These are phyloP conservation scores for Zygoascus meyerae DNA, from an alignment of 1,139 yeast species.

Conservation along the genomic window DNA sequence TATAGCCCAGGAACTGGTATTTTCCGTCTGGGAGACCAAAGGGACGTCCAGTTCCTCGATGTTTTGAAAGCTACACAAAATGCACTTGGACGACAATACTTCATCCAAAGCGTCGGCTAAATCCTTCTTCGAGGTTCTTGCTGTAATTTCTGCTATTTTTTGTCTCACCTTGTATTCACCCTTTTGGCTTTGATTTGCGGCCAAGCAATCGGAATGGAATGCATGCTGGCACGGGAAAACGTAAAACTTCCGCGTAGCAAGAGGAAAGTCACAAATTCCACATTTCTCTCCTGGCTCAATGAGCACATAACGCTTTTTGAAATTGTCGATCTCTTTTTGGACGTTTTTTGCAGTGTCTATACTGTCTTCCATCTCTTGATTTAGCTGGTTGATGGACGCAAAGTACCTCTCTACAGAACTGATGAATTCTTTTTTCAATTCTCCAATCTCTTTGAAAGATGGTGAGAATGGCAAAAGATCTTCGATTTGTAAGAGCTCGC, in stretches of 20 bases:
- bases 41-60: slow-evolving; percentile 66
- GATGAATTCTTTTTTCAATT: slow-evolving; percentile 78
- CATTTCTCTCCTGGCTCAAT: slow-evolving; percentile 87
- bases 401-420: slow-evolving; percentile 71
- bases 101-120: slow-evolving; percentile 48
- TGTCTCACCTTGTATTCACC: slow-evolving; percentile 66
- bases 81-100: slow-evolving; percentile 61
- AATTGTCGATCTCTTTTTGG: slow-evolving; percentile 51
- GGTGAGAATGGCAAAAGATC: slow-evolving; percentile 84
- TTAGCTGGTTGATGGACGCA: slow-evolving; percentile 52
- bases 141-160: slow-evolving; percentile 52
- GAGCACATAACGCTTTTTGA: slow-evolving; percentile 45
- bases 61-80: slow-evolving; percentile 71
- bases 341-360: slow-evolving; percentile 58
- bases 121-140: slow-evolving; percentile 28
- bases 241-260: slow-evolving; percentile 68
- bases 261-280: slow-evolving; percentile 57
- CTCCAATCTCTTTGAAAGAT: slow-evolving; percentile 72
- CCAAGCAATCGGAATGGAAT: slow-evolving; percentile 82
- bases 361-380: slow-evolving; percentile 74
- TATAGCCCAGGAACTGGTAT: slow-evolving; percentile 17
- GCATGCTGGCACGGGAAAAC: slow-evolving; percentile 89
- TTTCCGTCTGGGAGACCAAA: slow-evolving; percentile 26
- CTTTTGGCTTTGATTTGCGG: slow-evolving; percentile 52
- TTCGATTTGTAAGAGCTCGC: slow-evolving; percentile 62